Evolutionary conservation across 2,329 filamentous ascomycete species (phyloP), one percentile per base, ranked within the genome.

Genomic region (Cladosporium sp.): DNA sequence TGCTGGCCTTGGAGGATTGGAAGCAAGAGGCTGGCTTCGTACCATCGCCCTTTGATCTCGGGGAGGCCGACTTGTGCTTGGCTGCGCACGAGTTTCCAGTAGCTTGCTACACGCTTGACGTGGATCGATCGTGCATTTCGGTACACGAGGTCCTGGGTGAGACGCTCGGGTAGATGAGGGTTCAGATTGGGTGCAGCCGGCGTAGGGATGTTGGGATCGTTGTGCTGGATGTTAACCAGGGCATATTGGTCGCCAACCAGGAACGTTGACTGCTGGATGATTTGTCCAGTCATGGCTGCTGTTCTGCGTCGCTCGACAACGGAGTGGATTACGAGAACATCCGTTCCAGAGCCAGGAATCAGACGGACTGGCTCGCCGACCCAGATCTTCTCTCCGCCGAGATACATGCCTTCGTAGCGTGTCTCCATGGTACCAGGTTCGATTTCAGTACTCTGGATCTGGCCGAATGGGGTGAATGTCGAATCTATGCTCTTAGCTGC

Each of bases 311-410:
- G 78, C 66, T 83, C 81, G 24, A 83, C 65, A 49, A 84, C 79
- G 36, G 78, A 74, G 34, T 77, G 78, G 12, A 84, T 67, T 34
- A 84, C 79, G 69, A 87, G 77, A 41, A 87, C 78, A 54, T 85
- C 81, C 34, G 80, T 80, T 21, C 80, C 80, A 1, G 76, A 74
- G n/a, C 76, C 78, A 15, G 78, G 75, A 7, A 78, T 77, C 5
- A 87, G 74, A n/a, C 86, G 83, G 15, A 87, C 78, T 1, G 84
- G 80, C 57, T 88, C 86, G n/a, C 85, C 84, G 24, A 82, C 75
- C 84, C 85, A 88, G 26, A 87, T 79, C 74, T 87, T 87, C 71
- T 88, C 86, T 1, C 82, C 85, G 6, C 86, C 86, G 0, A 87
- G 74, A 72, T 81, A 88, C 59, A 87, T 78, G 36, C 83, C 84